phyloP scores from a whole-genome alignment of 2,329 filamentous ascomycete genomes.

The Aureobasidium sp. region DNA sequence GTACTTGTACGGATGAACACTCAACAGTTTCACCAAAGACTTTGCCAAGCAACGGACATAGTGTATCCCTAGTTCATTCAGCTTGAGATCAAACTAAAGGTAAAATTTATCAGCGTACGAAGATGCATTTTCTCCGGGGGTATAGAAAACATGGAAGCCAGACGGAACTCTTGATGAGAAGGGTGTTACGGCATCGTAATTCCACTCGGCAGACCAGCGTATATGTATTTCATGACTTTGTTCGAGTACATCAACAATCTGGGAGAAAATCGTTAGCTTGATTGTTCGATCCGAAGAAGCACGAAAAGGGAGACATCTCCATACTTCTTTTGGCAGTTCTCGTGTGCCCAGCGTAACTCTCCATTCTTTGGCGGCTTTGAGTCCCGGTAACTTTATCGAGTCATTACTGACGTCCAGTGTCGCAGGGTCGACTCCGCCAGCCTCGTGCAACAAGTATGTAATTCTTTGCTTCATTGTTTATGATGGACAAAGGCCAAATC shows the following conservation, averaged over 20 bases:
- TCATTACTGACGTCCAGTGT: constrained; percentile 51
- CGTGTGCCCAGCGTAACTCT: constrained; percentile 63
- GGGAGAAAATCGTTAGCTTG: constrained; percentile 15
- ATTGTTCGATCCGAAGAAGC: background rate
- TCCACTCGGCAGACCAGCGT: constrained; percentile 59
- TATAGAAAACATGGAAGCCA: constrained; percentile 74
- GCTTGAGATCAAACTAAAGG: background rate
- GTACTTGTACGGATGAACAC: constrained; percentile 46
- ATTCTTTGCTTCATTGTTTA: constrained; percentile 63
- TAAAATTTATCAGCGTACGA: constrained; percentile 25
- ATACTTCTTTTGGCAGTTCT: constrained; percentile 63
- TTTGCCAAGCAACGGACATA: constrained; percentile 53
- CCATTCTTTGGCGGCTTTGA: constrained; percentile 69
- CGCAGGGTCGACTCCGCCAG: constrained; percentile 55
- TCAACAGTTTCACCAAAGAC: constrained; percentile 48
- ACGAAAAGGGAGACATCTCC: background rate
- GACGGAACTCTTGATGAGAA: constrained; percentile 68
- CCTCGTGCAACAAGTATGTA: constrained; percentile 62
- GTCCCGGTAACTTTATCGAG: constrained; percentile 47
- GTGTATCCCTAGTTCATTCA: constrained; percentile 31
- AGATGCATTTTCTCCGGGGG: constrained; percentile 41
- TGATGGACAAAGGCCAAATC: constrained; percentile 4
- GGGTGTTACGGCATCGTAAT: constrained; percentile 56
- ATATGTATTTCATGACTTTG: constrained; percentile 66
- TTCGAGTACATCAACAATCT: constrained; percentile 55